Conservation (phyloP, 768 basidiomycete genomes). For the Tricholoma sp. region DNA sequence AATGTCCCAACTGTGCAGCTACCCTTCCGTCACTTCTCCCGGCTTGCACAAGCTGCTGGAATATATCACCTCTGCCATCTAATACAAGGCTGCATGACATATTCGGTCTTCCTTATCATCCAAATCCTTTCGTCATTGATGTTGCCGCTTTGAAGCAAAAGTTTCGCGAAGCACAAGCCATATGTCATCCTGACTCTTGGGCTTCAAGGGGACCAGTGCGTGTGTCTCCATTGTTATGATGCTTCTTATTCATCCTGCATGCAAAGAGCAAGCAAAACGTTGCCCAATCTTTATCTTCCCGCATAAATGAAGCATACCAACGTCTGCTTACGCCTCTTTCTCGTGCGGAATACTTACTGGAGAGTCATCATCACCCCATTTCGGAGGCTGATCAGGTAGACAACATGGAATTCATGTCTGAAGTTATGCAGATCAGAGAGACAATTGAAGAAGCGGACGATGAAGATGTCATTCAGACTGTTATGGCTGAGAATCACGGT, state of each 20-base stretch:
- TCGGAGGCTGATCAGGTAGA: constrained; percentile 69
- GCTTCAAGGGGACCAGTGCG: constrained; percentile 58
- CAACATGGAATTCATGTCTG: constrained; percentile 65
- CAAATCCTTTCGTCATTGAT: constrained; percentile 73
- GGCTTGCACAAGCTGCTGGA: constrained; percentile 70
- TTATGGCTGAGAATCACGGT: constrained; percentile 56
- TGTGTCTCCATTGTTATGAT: constrained; percentile 23
- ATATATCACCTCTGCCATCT: constrained; percentile 54
- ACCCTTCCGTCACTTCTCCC: constrained; percentile 62
- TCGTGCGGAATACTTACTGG: constrained; percentile 79
- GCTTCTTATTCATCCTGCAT: constrained; percentile 6
- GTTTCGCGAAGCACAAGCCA: constrained; percentile 68
- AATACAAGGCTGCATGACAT: constrained; percentile 61
- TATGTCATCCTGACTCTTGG: constrained; percentile 88
- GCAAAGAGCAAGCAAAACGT: constrained; percentile 49
- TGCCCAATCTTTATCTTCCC: constrained; percentile 65
- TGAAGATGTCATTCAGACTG: constrained; percentile 39
- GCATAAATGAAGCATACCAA: constrained; percentile 80
- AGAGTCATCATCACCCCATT: constrained; percentile 50
- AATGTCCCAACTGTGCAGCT: constrained; percentile 61
- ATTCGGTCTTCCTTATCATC: constrained; percentile 54
- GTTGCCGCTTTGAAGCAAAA: constrained; percentile 49
- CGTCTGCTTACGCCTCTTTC: constrained; percentile 66
- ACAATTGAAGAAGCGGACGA: constrained; percentile 62
- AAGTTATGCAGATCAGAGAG: constrained; percentile 79